A percentile compares a stretch with the other conserved stretches of the same genome.
phyloP scores from a whole-genome alignment of 805 yeast genomes.

The Teunomyces panamensis region DNA sequence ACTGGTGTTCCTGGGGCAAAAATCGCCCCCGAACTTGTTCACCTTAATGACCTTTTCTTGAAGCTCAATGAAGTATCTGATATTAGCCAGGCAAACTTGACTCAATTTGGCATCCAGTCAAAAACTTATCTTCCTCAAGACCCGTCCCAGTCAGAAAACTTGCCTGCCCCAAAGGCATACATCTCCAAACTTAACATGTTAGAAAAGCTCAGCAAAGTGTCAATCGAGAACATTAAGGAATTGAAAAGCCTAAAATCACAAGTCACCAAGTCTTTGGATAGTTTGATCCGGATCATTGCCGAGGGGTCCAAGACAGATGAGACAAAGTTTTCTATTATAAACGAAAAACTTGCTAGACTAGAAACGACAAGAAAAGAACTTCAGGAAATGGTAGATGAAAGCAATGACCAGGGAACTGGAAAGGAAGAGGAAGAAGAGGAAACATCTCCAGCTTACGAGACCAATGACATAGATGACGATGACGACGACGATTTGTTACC shows the following conservation, averaged over 20 bases:
- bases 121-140: slow-evolving; percentile 34
- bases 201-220: slow-evolving; percentile 35
- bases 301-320: slow-evolving; percentile 33
- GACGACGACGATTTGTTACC: slow-evolving; percentile 15
- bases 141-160: slow-evolving; percentile 31
- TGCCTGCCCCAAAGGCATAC: slow-evolving; percentile 38
- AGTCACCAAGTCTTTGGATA: slow-evolving; percentile 25
- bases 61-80: slow-evolving; percentile 26
- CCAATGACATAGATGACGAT: slow-evolving; percentile 14
- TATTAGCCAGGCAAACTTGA: slow-evolving; percentile 31
- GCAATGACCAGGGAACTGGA: not conserved
- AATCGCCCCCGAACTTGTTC: slow-evolving; percentile 31
- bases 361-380: slow-evolving; percentile 30
- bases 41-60: slow-evolving; percentile 28
- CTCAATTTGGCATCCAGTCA: slow-evolving; percentile 38
- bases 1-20: not conserved
- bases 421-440: slow-evolving; percentile 19
- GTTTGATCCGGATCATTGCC: slow-evolving; percentile 17
- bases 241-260: slow-evolving; percentile 25
- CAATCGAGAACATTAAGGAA: slow-evolving; percentile 30
- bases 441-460: slow-evolving; percentile 27
- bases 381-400: slow-evolving; percentile 23
- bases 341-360: slow-evolving; percentile 25
- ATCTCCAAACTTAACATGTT: slow-evolving; percentile 37
- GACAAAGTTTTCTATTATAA: slow-evolving; percentile 28